Conservation (phyloP, 148 eudicot genomes). For the Talinum fruticosum region DNA sequence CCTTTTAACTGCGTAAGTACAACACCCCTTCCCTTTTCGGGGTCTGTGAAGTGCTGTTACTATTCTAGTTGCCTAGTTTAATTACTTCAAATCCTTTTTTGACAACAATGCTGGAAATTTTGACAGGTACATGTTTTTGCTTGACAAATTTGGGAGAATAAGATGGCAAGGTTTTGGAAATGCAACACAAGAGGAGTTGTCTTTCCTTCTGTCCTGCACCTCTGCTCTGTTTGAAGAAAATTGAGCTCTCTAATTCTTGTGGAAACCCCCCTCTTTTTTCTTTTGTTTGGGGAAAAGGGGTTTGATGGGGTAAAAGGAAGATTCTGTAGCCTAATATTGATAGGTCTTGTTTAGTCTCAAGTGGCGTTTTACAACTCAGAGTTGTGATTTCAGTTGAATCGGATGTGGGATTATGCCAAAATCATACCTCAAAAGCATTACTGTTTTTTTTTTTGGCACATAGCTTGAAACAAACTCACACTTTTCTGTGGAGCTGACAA, state of each 20-base stretch:
- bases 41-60: not conserved
- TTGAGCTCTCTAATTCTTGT: constrained; percentile 15
- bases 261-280: not conserved
- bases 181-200: constrained; percentile 72
- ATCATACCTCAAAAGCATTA: not conserved
- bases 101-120: not conserved
- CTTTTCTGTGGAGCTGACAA: not conserved
- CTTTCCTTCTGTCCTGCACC: constrained; percentile 62
- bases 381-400: not conserved
- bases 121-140: constrained; percentile 77
- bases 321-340: not conserved
- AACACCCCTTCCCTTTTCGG: not conserved
- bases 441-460: not conserved
- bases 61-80: not conserved
- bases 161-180: constrained; percentile 88
- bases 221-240: constrained; percentile 60
- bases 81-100: not conserved
- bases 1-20: constrained; percentile 81
- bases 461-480: not conserved
- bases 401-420: not conserved
- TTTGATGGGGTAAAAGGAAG: not conserved
- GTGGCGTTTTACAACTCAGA: not conserved
- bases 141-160: constrained; percentile 81
- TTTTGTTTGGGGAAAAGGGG: not conserved
- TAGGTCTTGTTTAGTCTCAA: not conserved